Base-by-base conservation (phyloP, 1,284 basidiomycete species). In the Calocybe gambosa region DNA sequence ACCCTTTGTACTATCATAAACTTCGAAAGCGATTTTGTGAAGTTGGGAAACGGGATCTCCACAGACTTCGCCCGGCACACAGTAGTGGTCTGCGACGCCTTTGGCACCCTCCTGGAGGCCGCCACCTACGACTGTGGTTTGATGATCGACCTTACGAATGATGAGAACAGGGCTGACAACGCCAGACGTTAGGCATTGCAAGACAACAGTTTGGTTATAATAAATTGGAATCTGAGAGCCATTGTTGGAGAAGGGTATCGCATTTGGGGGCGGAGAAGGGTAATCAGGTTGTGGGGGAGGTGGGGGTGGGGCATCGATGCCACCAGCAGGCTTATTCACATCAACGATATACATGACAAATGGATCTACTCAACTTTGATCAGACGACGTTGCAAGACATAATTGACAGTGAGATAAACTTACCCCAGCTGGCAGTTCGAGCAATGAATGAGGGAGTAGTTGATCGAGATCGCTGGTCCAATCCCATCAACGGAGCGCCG, bases 311-410 rank as follows among this genome's bases (percentile, higher is more conserved):
- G 82, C 79, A 53, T 89, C 82, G 37, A 85, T 79, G 18, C 81
- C 78, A 37, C 80, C 79, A 2, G 86, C 77, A 25, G 86, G 83
- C 58, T 86, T 85, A 65, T 84, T 88, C 49, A 89, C 86, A 59
- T 90, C 87, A 50, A 90, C 87, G 55, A 91, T 91, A 70, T 98
- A 98, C 76, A 98, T 89, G 59, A 97, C 85, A 68, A 96, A 97
- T 0, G 93, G 87, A 69, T 94, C 90, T 85, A 54, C 10, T 43
- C 42, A 50, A 43, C 3, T 50, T 45, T 42, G 45, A 50, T 50
- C 52, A 55, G 52, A 42, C 49, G 46, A 51, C 41, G 43, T 42
- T 33, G 26, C 31, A 37, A 50, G 43, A 47, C 33, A 50, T 43
- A 31, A 33, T 9, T 4, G 35, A 20, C n/a, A 49, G 45, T 29